These are phyloP conservation scores for Aspergillus pseudotamarii DNA, from an alignment of 2,329 filamentous ascomycete genomes.

Conservation along the genomic window DNA sequence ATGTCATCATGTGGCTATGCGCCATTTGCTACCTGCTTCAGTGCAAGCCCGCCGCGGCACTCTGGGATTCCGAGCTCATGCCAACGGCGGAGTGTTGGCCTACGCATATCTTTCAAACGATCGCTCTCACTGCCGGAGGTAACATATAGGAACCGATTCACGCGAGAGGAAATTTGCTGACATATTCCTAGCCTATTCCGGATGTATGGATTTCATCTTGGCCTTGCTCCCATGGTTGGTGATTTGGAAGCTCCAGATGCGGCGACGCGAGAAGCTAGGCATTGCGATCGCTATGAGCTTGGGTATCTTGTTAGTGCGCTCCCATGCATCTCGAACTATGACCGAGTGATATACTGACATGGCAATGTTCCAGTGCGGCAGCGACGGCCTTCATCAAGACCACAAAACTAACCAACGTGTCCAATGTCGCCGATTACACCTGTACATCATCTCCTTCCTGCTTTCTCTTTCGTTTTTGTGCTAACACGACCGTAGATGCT, in stretches of 20 bases:
- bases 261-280: constrained; percentile 29
- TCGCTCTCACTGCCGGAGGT: constrained; percentile 26
- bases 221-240: constrained; percentile 30
- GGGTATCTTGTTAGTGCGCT: constrained; percentile 26
- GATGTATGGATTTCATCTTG: constrained; percentile 31
- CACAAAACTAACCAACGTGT: constrained; percentile 25
- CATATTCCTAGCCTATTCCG: constrained; percentile 20
- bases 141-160: background rate
- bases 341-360: background rate
- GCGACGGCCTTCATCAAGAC: constrained; percentile 29
- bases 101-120: constrained; percentile 18
- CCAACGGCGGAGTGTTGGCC: constrained; percentile 24
- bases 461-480: background rate
- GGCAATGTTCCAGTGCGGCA: constrained; percentile 17
- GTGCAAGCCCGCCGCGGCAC: constrained; percentile 20
- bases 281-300: constrained; percentile 31
- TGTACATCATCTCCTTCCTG: constrained; percentile 6
- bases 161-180: background rate
- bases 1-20: constrained; percentile 25
- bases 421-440: constrained; percentile 24
- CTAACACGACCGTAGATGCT: background rate
- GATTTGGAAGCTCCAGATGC: constrained; percentile 32
- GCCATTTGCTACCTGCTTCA: constrained; percentile 26
- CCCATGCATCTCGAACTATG: background rate
- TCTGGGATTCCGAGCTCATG: constrained; percentile 22